Evolutionary conservation across 495 filamentous ascomycete genomes (phyloP), one percentile per base, ranked within the genome.

Genomic region (Lasiosphaeria hispida): DNA sequence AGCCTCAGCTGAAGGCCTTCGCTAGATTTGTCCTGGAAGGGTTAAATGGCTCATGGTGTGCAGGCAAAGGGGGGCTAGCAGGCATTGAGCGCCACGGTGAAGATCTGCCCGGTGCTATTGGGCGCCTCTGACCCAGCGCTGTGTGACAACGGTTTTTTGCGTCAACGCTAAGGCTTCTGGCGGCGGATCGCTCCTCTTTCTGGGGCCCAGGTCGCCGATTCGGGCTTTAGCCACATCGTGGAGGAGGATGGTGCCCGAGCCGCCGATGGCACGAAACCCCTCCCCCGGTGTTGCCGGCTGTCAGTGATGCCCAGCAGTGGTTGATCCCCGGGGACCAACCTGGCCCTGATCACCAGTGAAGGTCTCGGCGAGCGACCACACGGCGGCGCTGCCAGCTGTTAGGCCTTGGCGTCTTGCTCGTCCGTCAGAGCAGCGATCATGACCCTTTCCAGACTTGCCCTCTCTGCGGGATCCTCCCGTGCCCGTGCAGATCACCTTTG

Each of bases 111-210:
- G 2, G n/a, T 39, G 10, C 58, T 17, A 69, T 67, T 66, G 67
- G 65, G 57, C 57, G 60, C 53, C 41, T 42, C 43, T 37, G 61
- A 61, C 68, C 68, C 65, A 53, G 63, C 64, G 66, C 62, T 68
- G 70, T 72, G 64, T 63, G 70, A 71, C 70, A 72, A 72, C 65
- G 66, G 69, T 66, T 70, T 68, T 71, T 70, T 67, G 68, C 65
- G 69, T 65, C 61, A 70, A 72, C 65, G 69, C 67, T 63, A 72
- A 61, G 60, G 39, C 23, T 33, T 37, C 48, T 36, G 54, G 55
- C 45, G 59, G 60, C 62, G 62, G 63, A 69, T 65, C 62, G 58
- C 60, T 65, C 60, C 67, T 57, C 53, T 70, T 64, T 57, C 48
- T 63, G 63, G 60, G 57, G 62, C 57, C 52, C 58, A 69, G 67